Base-by-base conservation (phyloP, 257 asterid genomes). In the Fraxinus excelsior region DNA sequence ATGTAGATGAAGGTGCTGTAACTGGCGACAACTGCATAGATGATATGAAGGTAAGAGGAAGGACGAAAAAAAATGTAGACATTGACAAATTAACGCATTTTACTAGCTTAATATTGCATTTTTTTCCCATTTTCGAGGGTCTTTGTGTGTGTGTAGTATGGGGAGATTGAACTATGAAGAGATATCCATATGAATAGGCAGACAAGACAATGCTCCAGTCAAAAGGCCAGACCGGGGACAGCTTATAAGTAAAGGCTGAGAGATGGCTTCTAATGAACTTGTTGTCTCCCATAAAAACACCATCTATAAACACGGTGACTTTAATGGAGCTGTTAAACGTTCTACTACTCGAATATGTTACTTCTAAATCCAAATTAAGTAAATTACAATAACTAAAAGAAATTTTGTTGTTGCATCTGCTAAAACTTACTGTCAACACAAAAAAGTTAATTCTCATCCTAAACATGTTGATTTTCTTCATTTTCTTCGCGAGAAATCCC, bases 11-110 rank as follows among this genome's bases (percentile, higher is more conserved):
- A 70, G 79, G 58, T n/a, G 76, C 73, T 8, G 70, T 76, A 74
- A 75, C 72, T 68, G 56, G 67, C 29, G 70, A 76, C 69, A 82
- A 49, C 84, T 81, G 81, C 51, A 37, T 26, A 72, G 79, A 70
- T 21, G 18, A 58, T 40, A 58, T 28, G 21, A 67, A 77, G 23
- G n/a, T 38, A 14, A 69, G 12, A 44, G 56, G 13, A 26, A 40
- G 18, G 18, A 64, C 51, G 10, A 28, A 64, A 35, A 10, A 28
- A 38, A 19, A 49, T 29, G 65, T 58, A 76, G 19, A 26, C 6
- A 42, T 23, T 40, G 75, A 71, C 37, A 42, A 44, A 3, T 42
- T 16, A 42, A 67, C 14, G 9, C 26, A 35, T 65, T 34, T 44
- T 11, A 23, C 14, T 18, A n/a, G 29, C 67, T 60, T 10, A 60